Percentiles rank a stretch among this genome's conserved stretches.
Evolutionary conservation across 2,329 filamentous ascomycete genomes (phyloP).

Genomic region (Clarireedia hainanense): DNA sequence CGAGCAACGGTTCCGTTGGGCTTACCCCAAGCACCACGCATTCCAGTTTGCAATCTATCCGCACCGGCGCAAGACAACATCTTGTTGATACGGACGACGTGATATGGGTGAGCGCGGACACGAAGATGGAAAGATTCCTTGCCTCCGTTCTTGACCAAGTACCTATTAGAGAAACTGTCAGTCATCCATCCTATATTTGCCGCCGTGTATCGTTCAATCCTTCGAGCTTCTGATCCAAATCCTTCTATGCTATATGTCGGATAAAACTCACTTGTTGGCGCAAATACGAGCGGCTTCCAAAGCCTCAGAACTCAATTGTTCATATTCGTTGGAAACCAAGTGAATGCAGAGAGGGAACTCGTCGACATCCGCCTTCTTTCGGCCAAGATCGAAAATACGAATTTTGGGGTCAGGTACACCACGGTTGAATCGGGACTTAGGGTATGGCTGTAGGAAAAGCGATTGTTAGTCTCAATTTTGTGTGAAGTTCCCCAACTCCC

Average conservation of each 20-base stretch:
- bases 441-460: slow-evolving; percentile 64
- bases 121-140: slow-evolving; percentile 70
- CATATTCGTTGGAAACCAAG: slow-evolving; percentile 99
- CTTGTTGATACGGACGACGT: slow-evolving; percentile 99
- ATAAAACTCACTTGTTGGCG: slow-evolving; percentile 79
- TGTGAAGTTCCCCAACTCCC: neutral
- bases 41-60: slow-evolving; percentile 99
- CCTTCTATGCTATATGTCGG: neutral
- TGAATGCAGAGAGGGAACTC: slow-evolving; percentile 99
- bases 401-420: slow-evolving; percentile 82
- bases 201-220: neutral
- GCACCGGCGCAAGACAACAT: slow-evolving; percentile 99
- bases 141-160: slow-evolving; percentile 63
- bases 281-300: slow-evolving; percentile 99
- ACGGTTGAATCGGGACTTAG: slow-evolving; percentile 99
- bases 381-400: slow-evolving; percentile 96
- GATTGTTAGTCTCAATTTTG: slow-evolving; percentile 14
- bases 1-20: slow-evolving; percentile 97
- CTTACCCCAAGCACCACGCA: slow-evolving; percentile 99
- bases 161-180: slow-evolving; percentile 19
- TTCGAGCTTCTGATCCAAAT: slow-evolving; percentile 2
- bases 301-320: slow-evolving; percentile 99
- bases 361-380: slow-evolving; percentile 97
- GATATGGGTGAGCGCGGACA: slow-evolving; percentile 92
- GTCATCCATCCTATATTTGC: neutral